Conservation (phyloP, 2,329 filamentous ascomycete species). For the Zelopaecilomyces penicillatus region DNA sequence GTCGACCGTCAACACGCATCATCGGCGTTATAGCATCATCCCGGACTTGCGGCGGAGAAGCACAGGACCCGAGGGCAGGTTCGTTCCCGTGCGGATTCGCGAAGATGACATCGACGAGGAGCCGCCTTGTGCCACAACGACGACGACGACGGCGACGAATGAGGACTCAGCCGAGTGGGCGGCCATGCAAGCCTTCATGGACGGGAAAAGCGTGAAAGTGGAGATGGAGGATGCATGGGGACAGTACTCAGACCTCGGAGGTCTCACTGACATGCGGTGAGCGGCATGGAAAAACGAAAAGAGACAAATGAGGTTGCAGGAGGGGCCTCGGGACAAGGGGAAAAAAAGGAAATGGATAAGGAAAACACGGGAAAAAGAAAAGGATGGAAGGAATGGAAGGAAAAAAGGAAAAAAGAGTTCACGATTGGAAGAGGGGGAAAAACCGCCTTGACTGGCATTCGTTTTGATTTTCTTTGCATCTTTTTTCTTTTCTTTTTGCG, state of each 20-base stretch:
- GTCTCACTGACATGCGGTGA: constrained; percentile 31
- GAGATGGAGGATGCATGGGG: constrained; percentile 30
- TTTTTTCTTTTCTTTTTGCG: no score
- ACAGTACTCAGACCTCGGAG: constrained; percentile 38
- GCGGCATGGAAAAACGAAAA: no score
- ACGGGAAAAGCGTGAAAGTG: constrained; percentile 13
- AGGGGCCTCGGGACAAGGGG: no score
- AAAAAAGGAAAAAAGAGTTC: no score
- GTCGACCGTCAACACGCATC: constrained; percentile 6
- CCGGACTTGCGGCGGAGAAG: constrained; percentile 16
- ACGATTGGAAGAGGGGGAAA: no score
- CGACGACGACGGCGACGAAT: constrained; percentile 13
- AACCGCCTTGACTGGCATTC: no score
- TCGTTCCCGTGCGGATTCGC: constrained; percentile 8
- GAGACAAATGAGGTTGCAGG: no score
- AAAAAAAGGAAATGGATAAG: neutral
- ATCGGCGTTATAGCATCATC: constrained; percentile 17
- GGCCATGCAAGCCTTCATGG: constrained; percentile 29
- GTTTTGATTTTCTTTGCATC: no score
- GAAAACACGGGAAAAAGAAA: neutral
- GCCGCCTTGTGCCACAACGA: neutral
- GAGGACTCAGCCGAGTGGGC: constrained; percentile 27
- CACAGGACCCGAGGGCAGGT: constrained; percentile 11
- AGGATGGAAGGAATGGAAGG: neutral
- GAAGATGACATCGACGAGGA: constrained; percentile 18